These are phyloP conservation scores for Septoria petroselini DNA, from an alignment of 2,329 filamentous ascomycete genomes.

Conservation along the genomic window DNA sequence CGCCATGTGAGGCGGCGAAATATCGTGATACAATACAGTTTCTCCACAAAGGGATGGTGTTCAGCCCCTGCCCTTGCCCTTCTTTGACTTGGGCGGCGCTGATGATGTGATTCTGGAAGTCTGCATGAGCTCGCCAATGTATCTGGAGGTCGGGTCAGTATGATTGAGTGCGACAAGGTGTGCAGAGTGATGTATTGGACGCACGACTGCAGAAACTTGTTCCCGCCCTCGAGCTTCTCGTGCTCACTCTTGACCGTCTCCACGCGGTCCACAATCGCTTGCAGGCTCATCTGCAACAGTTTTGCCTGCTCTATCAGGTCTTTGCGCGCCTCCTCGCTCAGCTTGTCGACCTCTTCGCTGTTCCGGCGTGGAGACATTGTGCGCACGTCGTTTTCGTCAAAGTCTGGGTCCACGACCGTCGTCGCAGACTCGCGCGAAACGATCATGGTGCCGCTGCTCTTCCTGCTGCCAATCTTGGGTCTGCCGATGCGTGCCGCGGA, in stretches of 20 bases:
- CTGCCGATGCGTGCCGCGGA: conserved; percentile 42
- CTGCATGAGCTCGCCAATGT: conserved; percentile 93
- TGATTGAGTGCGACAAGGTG: not conserved
- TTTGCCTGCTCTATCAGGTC: conserved; percentile 73
- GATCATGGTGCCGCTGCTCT: conserved; percentile 76
- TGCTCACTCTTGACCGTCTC: conserved; percentile 93
- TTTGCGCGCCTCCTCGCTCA: conserved; percentile 75
- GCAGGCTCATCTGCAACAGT: conserved; percentile 79
- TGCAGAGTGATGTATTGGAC: conserved; percentile 25
- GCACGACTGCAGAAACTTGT: conserved; percentile 81
- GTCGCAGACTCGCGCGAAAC: conserved; percentile 60
- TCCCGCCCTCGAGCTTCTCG: conserved; percentile 93
- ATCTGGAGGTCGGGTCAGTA: conserved; percentile 59
- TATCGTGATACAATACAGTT: conserved; percentile 19
- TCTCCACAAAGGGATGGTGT: not conserved
- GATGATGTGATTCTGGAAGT: conserved; percentile 59
- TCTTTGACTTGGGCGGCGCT: conserved; percentile 50
- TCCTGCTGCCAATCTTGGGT: conserved; percentile 66
- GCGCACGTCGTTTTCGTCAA: conserved; percentile 76
- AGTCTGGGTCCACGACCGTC: conserved; percentile 64
- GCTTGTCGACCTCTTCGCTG: conserved; percentile 82
- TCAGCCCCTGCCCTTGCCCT: conserved; percentile 35
- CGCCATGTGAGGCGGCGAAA: conserved; percentile 12
- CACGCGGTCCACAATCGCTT: conserved; percentile 87
- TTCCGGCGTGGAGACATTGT: conserved; percentile 93